phyloP scores from a whole-genome alignment of 73 alveolate genomes.

The Paramecium bursaria region DNA sequence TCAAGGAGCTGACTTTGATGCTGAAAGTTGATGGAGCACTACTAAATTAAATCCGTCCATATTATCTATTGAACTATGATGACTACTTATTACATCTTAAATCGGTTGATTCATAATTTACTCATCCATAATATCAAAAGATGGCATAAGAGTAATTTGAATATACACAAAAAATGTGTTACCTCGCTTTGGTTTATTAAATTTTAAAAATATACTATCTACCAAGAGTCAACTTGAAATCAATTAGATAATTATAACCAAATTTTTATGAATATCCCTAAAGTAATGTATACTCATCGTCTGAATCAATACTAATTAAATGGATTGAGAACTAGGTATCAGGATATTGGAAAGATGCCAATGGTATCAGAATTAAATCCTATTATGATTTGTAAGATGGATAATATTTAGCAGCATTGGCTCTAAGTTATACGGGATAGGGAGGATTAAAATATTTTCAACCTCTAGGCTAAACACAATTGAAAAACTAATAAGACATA shows the following conservation, averaged over 20 bases:
- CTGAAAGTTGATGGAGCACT: conserved; percentile 96
- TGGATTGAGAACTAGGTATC: conserved; percentile 85
- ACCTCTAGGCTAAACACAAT: conserved; percentile 62
- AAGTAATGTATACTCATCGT: conserved; percentile 78
- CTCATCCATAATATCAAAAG: conserved; percentile 58
- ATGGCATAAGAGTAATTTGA: conserved; percentile 75
- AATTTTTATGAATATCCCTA: conserved; percentile 81
- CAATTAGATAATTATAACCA: conserved; percentile 85
- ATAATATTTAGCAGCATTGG: conserved; percentile 73
- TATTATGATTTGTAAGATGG: conserved; percentile 83
- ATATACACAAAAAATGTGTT: conserved; percentile 87
- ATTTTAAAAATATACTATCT: conserved; percentile 92
- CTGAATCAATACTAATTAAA: conserved; percentile 87
- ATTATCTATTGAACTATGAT: conserved; percentile 84
- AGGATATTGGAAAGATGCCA: conserved; percentile 77
- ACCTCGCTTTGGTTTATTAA: conserved; percentile 92
- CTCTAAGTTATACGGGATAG: conserved; percentile 53
- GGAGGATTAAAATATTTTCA: conserved; percentile 43
- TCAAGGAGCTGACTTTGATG: conserved; percentile 88
- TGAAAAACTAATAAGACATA: conserved; percentile 73
- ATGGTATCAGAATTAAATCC: conserved; percentile 69
- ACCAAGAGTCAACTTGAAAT: conserved; percentile 93
- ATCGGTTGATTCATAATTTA: conserved; percentile 51
- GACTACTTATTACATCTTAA: conserved; percentile 77
- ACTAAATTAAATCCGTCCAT: conserved; percentile 95